These are phyloP conservation scores for Cryphonectria radicalis DNA, from an alignment of 2,329 filamentous ascomycete species.

Conservation along the genomic window DNA sequence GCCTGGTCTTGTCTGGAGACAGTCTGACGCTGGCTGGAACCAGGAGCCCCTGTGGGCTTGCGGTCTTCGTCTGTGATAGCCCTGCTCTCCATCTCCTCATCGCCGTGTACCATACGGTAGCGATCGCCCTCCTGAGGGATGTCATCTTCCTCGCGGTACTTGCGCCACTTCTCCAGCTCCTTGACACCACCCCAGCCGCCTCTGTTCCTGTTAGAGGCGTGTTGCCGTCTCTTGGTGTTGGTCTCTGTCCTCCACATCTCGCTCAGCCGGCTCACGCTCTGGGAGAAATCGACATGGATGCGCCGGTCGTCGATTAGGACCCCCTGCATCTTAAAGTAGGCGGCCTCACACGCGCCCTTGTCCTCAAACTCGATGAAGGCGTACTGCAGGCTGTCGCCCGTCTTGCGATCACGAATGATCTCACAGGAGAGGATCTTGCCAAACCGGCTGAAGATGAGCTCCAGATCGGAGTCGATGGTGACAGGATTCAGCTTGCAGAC, in stretches of 20 bases:
- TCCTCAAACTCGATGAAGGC: slow-evolving; percentile 97
- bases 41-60: slow-evolving; percentile 3
- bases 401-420: slow-evolving; percentile 91
- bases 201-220: slow-evolving; percentile 50
- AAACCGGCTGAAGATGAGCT: slow-evolving; percentile 96
- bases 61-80: slow-evolving; percentile 8
- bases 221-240: slow-evolving; percentile 72
- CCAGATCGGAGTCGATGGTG: slow-evolving; percentile 90
- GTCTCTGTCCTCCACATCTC: slow-evolving; percentile 87
- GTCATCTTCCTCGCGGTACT: slow-evolving; percentile 72
- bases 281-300: slow-evolving; percentile 98
- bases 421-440: slow-evolving; percentile 95
- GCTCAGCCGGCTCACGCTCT: slow-evolving; percentile 86
- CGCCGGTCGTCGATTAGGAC: slow-evolving; percentile 96
- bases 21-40: slow-evolving; percentile 6
- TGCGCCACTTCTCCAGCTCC: slow-evolving; percentile 84
- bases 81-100: slow-evolving; percentile 63
- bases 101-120: slow-evolving; percentile 83
- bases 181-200: slow-evolving; percentile 92
- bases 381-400: slow-evolving; percentile 93
- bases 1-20: slow-evolving; percentile 18
- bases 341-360: slow-evolving; percentile 89
- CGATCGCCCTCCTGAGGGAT: slow-evolving; percentile 46
- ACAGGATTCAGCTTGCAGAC: slow-evolving; percentile 99
- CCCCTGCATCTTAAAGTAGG: slow-evolving; percentile 98